Evolutionary conservation across 345 rosid genomes (phyloP).

Genomic region (Hibiscus syriacus): DNA sequence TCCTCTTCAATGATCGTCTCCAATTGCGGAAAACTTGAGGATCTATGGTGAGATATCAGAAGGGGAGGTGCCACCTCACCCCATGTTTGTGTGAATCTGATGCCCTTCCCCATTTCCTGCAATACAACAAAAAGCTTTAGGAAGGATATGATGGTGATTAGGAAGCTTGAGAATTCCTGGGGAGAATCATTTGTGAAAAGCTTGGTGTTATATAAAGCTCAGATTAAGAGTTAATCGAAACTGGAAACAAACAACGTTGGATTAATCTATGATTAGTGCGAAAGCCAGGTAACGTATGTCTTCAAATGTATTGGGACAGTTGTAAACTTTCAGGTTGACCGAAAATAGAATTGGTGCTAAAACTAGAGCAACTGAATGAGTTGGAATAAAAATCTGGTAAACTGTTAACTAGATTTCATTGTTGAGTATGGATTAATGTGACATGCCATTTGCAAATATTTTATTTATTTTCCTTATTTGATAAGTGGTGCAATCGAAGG

Average conservation of each 20-base stretch:
- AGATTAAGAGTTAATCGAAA: not conserved
- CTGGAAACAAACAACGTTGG: not conserved
- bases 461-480: no score
- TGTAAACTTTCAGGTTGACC: not conserved
- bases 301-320: not conserved
- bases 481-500: no score
- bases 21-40: slow-evolving; percentile 30
- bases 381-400: not conserved
- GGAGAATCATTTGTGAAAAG: not conserved
- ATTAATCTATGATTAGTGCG: not conserved
- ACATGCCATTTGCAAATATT: no score
- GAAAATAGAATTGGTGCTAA: not conserved
- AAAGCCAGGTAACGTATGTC: not conserved
- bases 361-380: not conserved
- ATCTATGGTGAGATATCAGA: slow-evolving; percentile 24
- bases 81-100: slow-evolving; percentile 14
- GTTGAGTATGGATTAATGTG: no score
- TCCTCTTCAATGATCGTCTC: slow-evolving; percentile 52
- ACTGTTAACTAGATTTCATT: not conserved
- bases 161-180: not conserved
- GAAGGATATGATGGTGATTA: not conserved
- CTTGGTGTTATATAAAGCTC: not conserved
- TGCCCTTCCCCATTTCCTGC: slow-evolving; percentile 13
- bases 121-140: no score
- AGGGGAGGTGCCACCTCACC: slow-evolving; percentile 34